These are phyloP conservation scores for Starmerella floris DNA, from an alignment of 805 yeast genomes.

Conservation along the genomic window DNA sequence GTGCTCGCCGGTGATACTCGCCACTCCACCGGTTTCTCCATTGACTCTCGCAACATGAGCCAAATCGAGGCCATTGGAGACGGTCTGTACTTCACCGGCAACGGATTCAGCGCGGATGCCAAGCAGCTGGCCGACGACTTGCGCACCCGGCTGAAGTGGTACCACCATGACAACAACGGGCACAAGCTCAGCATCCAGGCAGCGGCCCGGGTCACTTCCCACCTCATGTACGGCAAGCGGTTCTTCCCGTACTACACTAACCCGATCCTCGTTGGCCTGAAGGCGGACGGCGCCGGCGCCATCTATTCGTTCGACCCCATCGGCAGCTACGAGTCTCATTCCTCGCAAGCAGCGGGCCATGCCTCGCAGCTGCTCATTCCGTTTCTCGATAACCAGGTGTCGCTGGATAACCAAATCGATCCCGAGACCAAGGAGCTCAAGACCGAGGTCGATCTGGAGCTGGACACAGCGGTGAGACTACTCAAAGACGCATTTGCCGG, in stretches of 20 bases:
- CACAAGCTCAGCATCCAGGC: slow-evolving; percentile 53
- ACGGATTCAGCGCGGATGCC: slow-evolving; percentile 95
- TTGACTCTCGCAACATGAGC: slow-evolving; percentile 84
- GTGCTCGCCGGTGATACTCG: slow-evolving; percentile 98
- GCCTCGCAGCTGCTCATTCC: slow-evolving; percentile 96
- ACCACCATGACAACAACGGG: slow-evolving; percentile 70
- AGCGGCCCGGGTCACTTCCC: slow-evolving; percentile 86
- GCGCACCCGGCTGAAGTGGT: slow-evolving; percentile 49
- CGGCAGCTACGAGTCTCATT: slow-evolving; percentile 94
- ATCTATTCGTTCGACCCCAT: slow-evolving; percentile 95
- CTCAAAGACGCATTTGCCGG: slow-evolving; percentile 91
- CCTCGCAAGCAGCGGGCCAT: slow-evolving; percentile 96
- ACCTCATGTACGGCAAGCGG: slow-evolving; percentile 78
- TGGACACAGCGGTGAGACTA: slow-evolving; percentile 75
- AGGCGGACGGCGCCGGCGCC: slow-evolving; percentile 82
- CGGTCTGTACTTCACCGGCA: slow-evolving; percentile 73
- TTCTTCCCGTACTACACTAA: slow-evolving; percentile 95
- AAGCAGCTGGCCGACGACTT: slow-evolving; percentile 68
- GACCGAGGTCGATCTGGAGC: slow-evolving; percentile 46
- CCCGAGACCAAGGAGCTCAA: slow-evolving; percentile 57
- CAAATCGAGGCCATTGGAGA: slow-evolving; percentile 85
- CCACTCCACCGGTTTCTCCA: slow-evolving; percentile 84
- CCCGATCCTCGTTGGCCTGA: slow-evolving; percentile 88
- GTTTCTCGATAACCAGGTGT: slow-evolving; percentile 92
- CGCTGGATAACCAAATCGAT: slow-evolving; percentile 81